A percentile compares a stretch with the other conserved stretches of the same genome.
These are phyloP conservation scores for Hirsutella minnesotensis DNA, from an alignment of 2,329 filamentous ascomycete genomes.

Conservation along the genomic window DNA sequence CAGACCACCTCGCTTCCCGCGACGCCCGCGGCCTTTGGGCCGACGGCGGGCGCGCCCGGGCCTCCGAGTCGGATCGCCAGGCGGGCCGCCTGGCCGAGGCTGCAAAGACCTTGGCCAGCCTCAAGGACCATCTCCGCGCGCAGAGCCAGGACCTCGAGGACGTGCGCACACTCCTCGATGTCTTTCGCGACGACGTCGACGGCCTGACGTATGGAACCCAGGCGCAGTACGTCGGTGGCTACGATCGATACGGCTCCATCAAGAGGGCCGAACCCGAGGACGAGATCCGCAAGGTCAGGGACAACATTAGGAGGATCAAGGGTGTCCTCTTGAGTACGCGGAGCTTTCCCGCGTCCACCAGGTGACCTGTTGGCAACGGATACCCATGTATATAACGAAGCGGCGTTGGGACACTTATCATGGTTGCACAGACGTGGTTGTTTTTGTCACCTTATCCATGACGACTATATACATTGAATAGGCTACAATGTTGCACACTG, in stretches of 20 bases:
- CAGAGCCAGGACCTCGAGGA: constrained; percentile 38
- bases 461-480: no score
- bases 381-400: neutral
- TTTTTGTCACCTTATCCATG: no score
- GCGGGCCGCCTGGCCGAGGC: constrained; percentile 29
- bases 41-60: neutral
- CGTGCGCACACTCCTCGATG: constrained; percentile 39
- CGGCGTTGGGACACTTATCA: neutral
- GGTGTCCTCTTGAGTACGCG: constrained; percentile 64
- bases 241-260: constrained; percentile 31
- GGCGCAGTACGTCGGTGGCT: constrained; percentile 23
- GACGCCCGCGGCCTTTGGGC: constrained; percentile 4
- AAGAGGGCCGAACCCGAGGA: constrained; percentile 47
- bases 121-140: constrained; percentile 30
- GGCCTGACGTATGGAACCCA: constrained; percentile 36
- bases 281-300: constrained; percentile 60
- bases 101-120: constrained; percentile 25
- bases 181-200: constrained; percentile 56
- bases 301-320: constrained; percentile 68
- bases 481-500: no score
- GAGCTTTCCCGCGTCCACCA: constrained; percentile 49
- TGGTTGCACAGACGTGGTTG: neutral
- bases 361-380: constrained; percentile 7
- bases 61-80: constrained; percentile 25
- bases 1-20: constrained; percentile 51